Base-by-base conservation (phyloP, 2,329 filamentous ascomycete genomes). In the Claviceps sp. region DNA sequence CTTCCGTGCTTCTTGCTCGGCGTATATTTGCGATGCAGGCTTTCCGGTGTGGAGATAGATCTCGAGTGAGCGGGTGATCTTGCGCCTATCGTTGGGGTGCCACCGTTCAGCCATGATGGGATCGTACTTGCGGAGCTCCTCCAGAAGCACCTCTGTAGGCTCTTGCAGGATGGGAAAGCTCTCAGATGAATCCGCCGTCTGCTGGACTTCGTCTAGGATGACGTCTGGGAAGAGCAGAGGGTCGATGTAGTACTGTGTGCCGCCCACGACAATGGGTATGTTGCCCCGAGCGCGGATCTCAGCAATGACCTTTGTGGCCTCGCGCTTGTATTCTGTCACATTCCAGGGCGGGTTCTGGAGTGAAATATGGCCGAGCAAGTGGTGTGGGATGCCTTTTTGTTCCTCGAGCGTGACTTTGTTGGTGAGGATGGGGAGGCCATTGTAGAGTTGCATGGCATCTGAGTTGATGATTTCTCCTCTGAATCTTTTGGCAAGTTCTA, bases 391-490 rank as follows among this genome's bases (percentile, higher is more conserved):
- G 9, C 85, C 87, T 55, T 84, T 78, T 61, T 82, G 83, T 65
- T 97, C 91, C 20, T 81, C 75, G 1, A 63, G 50, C 0, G 87
- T 80, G 54, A 97, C 86, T 65, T 97, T 95, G 67, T 98, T 98
- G 26, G 93, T 98, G 59, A 97, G 91, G 57, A 97, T 84, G 5
- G 93, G 89, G 44, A 98, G 72, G 2, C 93, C 93, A 50, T 79
- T 78, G 67, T 98, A 98, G 70, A 98, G 82, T 66, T 98, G 93
- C 89, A 98, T 95, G 41, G 93, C 93, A 73, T 98, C 93, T 47
- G 88, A 88, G 64, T 98, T 98, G 70, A 98, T 89, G 50, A 98
- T 79, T 67, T 98, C 93, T 63, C 94, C 93, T 66, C 93, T 84
- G 68, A 89, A 90, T 22, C 77, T 80, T 43, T 76, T 76, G 1